Percentiles rank a stretch among this genome's conserved stretches.
Conservation (phyloP, 2,329 filamentous ascomycete species). For the Diaporthe nobilis region DNA sequence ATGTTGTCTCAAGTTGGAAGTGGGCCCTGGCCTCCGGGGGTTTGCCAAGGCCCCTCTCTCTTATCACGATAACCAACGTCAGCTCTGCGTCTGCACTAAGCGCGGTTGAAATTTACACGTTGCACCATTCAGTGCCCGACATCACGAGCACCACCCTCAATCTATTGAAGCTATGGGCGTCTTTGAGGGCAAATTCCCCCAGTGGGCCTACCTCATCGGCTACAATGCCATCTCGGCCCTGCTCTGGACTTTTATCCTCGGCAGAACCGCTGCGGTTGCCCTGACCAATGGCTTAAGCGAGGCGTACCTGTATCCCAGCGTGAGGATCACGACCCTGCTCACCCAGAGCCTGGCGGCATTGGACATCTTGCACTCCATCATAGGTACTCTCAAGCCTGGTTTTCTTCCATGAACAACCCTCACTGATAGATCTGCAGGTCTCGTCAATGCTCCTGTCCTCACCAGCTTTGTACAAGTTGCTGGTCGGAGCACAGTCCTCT, state of each 20-base stretch:
- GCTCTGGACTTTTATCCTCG: slow-evolving; percentile 34
- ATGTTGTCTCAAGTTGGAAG: not conserved
- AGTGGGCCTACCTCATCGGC: slow-evolving; percentile 42
- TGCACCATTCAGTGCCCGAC: not conserved
- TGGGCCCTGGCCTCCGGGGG: not conserved
- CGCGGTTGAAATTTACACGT: slow-evolving; percentile 24
- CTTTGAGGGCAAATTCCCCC: slow-evolving; percentile 39
- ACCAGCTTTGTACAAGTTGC: slow-evolving; percentile 40
- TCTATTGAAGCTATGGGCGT: slow-evolving; percentile 32
- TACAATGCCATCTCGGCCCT: slow-evolving; percentile 37
- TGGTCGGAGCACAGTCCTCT: slow-evolving; percentile 39
- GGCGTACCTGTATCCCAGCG: slow-evolving; percentile 32
- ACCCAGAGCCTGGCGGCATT: slow-evolving; percentile 36
- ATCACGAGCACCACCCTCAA: not conserved
- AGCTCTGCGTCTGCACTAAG: not conserved
- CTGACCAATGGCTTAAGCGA: slow-evolving; percentile 19
- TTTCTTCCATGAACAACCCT: not conserved
- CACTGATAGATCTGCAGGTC: slow-evolving; percentile 29
- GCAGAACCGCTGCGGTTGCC: slow-evolving; percentile 26
- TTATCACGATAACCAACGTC: slow-evolving; percentile 32
- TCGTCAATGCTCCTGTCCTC: slow-evolving; percentile 39
- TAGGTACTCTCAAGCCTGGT: slow-evolving; percentile 8
- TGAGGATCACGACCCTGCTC: slow-evolving; percentile 36
- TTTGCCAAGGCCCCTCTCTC: not conserved
- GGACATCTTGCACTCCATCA: slow-evolving; percentile 35